phyloP scores from a whole-genome alignment of 1,284 basidiomycete genomes.

The Pyrrhoderma noxium region DNA sequence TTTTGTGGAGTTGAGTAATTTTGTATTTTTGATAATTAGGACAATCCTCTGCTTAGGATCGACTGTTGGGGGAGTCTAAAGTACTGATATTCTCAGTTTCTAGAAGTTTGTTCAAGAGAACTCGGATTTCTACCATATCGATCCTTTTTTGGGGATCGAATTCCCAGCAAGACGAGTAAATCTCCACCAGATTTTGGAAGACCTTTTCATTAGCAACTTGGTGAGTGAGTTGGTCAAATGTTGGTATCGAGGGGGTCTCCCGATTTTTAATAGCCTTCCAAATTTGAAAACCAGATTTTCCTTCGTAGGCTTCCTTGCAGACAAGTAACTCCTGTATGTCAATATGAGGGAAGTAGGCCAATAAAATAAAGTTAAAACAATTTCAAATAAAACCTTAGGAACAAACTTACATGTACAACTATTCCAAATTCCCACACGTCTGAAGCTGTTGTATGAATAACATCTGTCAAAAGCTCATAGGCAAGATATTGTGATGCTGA shows the following conservation, averaged over 20 bases:
- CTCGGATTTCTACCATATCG: no score
- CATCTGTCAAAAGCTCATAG: not conserved
- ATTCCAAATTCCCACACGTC: constrained; percentile 5
- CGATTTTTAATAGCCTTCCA: not conserved
- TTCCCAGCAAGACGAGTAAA: not conserved
- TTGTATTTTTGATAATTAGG: no score
- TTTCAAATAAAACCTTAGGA: no score
- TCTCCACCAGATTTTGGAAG: not conserved
- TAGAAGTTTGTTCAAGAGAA: no score
- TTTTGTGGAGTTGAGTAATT: no score
- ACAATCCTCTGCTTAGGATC: no score
- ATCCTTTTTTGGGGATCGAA: not conserved
- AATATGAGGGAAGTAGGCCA: no score
- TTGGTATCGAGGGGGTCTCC: not conserved
- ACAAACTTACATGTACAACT: not conserved
- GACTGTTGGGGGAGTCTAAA: no score
- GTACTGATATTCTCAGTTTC: no score
- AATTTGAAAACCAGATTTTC: not conserved
- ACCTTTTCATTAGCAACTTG: not conserved
- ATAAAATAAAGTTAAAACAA: no score
- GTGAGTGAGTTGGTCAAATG: not conserved
- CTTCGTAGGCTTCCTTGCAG: not conserved
- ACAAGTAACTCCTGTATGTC: constrained; percentile 5
- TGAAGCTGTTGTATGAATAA: not conserved
- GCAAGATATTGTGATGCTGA: not conserved